These are phyloP conservation scores for Arxiozyma heterogenica DNA, from an alignment of 1,139 yeast species.

Conservation along the genomic window DNA sequence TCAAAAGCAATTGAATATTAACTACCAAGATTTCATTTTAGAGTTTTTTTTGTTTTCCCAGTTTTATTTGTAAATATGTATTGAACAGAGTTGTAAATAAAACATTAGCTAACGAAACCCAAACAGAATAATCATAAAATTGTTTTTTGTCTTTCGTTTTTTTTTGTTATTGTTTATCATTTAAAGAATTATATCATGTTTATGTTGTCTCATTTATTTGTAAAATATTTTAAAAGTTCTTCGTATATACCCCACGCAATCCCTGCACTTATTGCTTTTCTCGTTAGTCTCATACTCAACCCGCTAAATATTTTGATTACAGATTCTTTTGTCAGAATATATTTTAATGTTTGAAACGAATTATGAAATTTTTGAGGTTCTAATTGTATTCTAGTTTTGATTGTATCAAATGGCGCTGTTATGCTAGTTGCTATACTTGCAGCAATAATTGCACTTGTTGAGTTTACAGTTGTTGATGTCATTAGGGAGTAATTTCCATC, in stretches of 20 bases:
- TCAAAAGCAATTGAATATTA: not conserved
- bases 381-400: constrained; percentile 84
- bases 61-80: too few relatives aligned
- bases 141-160: too few relatives aligned
- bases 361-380: constrained; percentile 39
- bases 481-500: constrained; percentile 29
- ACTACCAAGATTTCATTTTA: not conserved
- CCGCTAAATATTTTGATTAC: constrained; percentile 67
- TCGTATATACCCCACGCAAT: constrained; percentile 97
- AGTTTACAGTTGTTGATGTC: constrained; percentile 53
- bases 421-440: constrained; percentile 75
- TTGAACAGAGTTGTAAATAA: too few relatives aligned
- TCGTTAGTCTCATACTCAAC: constrained; percentile 61
- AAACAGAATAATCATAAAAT: too few relatives aligned
- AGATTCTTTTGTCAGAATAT: constrained; percentile 51
- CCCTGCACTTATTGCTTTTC: constrained; percentile 89
- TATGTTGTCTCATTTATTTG: not conserved
- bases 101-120: too few relatives aligned
- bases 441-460: constrained; percentile 61
- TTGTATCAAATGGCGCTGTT: constrained; percentile 93
- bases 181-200: too few relatives aligned
- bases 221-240: constrained; percentile 51
- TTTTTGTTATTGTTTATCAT: too few relatives aligned
- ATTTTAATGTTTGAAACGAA: constrained; percentile 34
- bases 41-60: too few relatives aligned